Percentiles rank a stretch among this genome's conserved stretches.
phyloP scores from a whole-genome alignment of 257 asterid genomes.

The Phtheirospermum japonicum region DNA sequence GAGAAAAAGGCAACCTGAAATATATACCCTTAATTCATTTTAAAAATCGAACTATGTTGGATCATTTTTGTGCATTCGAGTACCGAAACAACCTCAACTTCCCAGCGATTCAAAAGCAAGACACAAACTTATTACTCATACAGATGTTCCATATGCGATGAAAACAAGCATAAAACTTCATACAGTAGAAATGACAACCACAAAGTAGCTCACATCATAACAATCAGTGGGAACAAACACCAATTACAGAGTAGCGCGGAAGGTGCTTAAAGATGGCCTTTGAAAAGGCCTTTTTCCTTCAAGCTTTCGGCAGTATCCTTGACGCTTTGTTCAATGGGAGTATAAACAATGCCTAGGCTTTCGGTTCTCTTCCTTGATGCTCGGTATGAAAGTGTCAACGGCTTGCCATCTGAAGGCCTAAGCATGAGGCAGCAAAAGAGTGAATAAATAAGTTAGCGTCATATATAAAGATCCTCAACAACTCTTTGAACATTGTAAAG shows the following conservation, averaged over 20 bases:
- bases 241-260: not conserved
- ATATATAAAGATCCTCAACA: not conserved
- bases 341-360: slow-evolving; percentile 40
- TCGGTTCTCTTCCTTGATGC: slow-evolving; percentile 42
- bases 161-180: not conserved
- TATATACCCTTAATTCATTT: too few relatives aligned
- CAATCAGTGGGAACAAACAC: not conserved
- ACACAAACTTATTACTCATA: not conserved
- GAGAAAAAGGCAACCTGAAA: too few relatives aligned
- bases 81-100: too few relatives aligned
- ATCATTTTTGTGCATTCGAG: too few relatives aligned
- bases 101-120: too few relatives aligned
- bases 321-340: slow-evolving; percentile 41
- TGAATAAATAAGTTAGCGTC: not conserved
- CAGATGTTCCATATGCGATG: not conserved
- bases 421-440: not conserved
- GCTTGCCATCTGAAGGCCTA: not conserved
- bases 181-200: not conserved
- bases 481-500: not conserved
- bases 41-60: too few relatives aligned
- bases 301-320: slow-evolving; percentile 41
- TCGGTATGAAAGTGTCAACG: slow-evolving; percentile 1
- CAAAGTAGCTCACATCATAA: not conserved
- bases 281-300: slow-evolving; percentile 36
- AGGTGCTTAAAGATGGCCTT: not conserved